These are phyloP conservation scores for Solanum neorickii DNA, from an alignment of 257 asterid genomes.

Conservation along the genomic window DNA sequence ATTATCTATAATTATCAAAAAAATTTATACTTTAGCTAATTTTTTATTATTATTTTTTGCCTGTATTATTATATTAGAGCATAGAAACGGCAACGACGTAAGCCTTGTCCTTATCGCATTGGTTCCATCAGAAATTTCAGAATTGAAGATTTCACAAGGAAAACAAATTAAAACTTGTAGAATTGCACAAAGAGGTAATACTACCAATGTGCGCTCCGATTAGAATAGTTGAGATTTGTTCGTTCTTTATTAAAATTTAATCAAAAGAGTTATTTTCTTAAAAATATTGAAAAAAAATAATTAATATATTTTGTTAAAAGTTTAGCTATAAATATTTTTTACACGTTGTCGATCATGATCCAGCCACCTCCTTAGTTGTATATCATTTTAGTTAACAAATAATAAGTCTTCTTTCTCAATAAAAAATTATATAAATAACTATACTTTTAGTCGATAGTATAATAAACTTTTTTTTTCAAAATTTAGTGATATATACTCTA, in stretches of 20 bases:
- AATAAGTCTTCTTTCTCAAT: too few relatives aligned
- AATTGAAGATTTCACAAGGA: not conserved
- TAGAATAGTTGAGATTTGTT: not conserved
- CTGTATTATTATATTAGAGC: not conserved
- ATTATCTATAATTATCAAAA: not conserved
- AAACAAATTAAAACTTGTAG: not conserved
- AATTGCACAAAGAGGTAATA: not conserved
- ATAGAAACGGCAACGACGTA: not conserved
- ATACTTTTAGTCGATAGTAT: too few relatives aligned
- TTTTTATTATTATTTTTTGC: not conserved
- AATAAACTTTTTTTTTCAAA: too few relatives aligned
- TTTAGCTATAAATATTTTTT: too few relatives aligned
- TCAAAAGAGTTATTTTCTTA: not conserved
- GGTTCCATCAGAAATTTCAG: not conserved
- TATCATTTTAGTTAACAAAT: too few relatives aligned
- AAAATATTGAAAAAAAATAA: too few relatives aligned
- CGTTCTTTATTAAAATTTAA: not conserved
- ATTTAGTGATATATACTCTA: too few relatives aligned
- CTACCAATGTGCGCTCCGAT: too few relatives aligned
- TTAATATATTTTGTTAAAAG: accelerated
- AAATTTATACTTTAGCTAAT: not conserved
- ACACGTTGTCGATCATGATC: too few relatives aligned
- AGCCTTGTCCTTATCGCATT: constrained; percentile 10
- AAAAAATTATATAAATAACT: too few relatives aligned
- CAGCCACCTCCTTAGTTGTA: not conserved